These are phyloP conservation scores for Musa itinerans DNA, from an alignment of 176 grass and related monocot genomes.

Conservation along the genomic window DNA sequence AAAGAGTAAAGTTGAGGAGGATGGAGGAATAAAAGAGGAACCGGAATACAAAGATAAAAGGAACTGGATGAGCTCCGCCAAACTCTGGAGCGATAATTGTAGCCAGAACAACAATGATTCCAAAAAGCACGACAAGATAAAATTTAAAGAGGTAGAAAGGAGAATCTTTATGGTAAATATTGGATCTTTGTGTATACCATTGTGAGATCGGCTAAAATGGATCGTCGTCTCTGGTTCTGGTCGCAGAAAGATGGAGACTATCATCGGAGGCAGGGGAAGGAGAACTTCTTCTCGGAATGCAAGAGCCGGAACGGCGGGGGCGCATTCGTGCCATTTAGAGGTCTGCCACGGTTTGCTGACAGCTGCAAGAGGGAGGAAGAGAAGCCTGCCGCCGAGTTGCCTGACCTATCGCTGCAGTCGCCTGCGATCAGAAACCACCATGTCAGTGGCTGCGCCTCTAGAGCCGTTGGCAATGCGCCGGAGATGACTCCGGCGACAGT, in stretches of 20 bases:
- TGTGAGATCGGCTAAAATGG: not conserved
- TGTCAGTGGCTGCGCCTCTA: not conserved
- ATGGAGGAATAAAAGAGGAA: conserved; percentile 22
- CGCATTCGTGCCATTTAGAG: conserved; percentile 17
- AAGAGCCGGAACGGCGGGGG: not conserved
- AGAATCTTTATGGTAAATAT: not conserved
- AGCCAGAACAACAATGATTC: conserved; percentile 11
- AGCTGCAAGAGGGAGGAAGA: not conserved
- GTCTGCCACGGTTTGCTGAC: not conserved
- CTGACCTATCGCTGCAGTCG: not conserved
- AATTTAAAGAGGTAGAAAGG: not conserved
- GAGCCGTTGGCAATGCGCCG: not conserved
- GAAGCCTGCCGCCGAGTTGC: not conserved
- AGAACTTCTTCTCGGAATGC: conserved; percentile 2
- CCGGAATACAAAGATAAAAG: conserved; percentile 55
- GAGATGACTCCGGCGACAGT: not conserved
- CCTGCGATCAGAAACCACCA: not conserved
- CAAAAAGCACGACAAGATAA: not conserved
- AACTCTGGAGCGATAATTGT: conserved; percentile 64
- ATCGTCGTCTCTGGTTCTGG: not conserved
- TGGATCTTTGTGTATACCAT: not conserved
- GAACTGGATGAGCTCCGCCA: conserved; percentile 88
- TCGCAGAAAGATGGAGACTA: not conserved
- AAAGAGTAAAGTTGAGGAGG: conserved; percentile 40
- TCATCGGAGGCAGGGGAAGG: not conserved